phyloP scores from a whole-genome alignment of 2,329 filamentous ascomycete species.

The Sporothrix dimorphospora region DNA sequence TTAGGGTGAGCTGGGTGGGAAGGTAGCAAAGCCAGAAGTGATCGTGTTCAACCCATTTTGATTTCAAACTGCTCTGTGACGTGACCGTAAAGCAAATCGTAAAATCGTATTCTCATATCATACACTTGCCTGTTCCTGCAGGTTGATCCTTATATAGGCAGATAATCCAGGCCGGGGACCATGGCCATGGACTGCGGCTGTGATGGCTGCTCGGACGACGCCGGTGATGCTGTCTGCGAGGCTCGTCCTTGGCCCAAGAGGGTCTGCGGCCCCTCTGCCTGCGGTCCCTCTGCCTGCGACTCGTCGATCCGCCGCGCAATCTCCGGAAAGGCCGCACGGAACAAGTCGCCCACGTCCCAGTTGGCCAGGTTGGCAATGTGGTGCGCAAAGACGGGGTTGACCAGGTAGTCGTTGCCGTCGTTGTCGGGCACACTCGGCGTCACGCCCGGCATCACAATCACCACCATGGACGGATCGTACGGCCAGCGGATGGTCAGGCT shows the following conservation, averaged over 20 bases:
- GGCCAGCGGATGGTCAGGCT: conserved; percentile 8
- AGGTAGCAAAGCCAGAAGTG: too few relatives aligned
- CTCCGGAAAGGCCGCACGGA: conserved; percentile 2
- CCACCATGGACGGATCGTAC: conserved; percentile 14
- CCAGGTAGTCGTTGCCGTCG: neutral
- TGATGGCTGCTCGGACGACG: neutral
- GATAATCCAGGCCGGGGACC: neutral
- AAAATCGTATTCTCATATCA: neutral
- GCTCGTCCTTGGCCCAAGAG: neutral
- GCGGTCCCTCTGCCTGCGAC: neutral
- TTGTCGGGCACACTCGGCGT: neutral
- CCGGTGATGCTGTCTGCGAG: neutral
- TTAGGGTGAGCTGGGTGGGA: neutral
- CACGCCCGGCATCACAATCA: neutral
- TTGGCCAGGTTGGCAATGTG: conserved; percentile 9
- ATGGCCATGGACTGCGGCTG: neutral
- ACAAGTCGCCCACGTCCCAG: conserved; percentile 3
- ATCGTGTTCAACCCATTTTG: neutral
- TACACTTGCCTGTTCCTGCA: neutral
- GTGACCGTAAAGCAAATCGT: neutral
- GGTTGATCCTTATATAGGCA: neutral
- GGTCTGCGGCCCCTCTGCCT: neutral
- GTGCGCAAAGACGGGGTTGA: conserved; percentile 15
- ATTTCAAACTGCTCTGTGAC: neutral
- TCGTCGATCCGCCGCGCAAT: neutral